Evolutionary conservation across 108 stramenopile genomes (phyloP), one percentile per base, ranked within the genome.

Genomic region (Mediolabrus comicus): DNA sequence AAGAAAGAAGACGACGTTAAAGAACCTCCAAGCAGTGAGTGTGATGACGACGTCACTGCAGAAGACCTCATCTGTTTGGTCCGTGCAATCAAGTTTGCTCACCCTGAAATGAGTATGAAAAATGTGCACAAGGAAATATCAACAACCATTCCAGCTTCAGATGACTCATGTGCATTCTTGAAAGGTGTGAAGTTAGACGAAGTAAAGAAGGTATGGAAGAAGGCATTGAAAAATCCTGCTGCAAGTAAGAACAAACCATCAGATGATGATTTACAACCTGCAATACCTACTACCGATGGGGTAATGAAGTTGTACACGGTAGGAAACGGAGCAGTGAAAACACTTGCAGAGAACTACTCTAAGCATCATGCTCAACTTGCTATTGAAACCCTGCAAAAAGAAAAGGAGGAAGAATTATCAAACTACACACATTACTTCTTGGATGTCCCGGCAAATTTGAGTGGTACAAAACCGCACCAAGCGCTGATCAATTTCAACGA

Each of bases 161-260:
- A 71, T 38, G 32, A 39, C 32, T 52, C 65, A 2, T 81, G 63
- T 43, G 51, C 71, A 27, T 85, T 83, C 56, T 43, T 83, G 30
- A 66, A 74, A 29, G 38, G 66, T 24, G 65, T 87, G 36, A 52
- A 59, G 43, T 63, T 87, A 19, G 82, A 84, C 51, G 83, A 89
- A 53, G 84, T 89, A 64, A 85, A 87, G 63, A 89, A 87, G 62
- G 83, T 82, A 10, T 89, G 88, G 88, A 89, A 87, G 73, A 87
- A 86, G 69, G 88, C 86, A 1, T 22, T 86, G n/a, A 72, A 53
- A 41, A 65, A 43, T 4, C 25, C 26, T 25, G 9, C 69, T 19
- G 31, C 46, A 3, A 26, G 13, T 9, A 26, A 53, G 2, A 52
- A 35, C 31, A 53, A 38, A 29, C 25, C 11, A 17, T 54, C 56